Conservation (phyloP, 768 basidiomycete genomes). For the Polyporus arcularius region DNA sequence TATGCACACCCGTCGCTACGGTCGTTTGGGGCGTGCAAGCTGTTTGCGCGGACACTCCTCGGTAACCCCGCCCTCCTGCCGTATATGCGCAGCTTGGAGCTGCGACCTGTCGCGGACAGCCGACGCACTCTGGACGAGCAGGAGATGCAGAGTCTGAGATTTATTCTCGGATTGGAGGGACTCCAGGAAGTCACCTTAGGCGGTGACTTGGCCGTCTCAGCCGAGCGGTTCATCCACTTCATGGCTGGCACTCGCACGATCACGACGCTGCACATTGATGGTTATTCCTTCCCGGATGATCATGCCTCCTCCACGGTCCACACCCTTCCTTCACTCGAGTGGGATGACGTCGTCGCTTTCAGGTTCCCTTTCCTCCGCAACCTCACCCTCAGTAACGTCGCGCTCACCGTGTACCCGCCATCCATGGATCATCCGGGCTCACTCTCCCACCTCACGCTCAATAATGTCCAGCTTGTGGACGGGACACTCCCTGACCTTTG, state of each 20-base stretch:
- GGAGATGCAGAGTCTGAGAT: slow-evolving; percentile 41
- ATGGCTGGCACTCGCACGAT: slow-evolving; percentile 44
- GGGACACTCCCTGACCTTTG: slow-evolving; percentile 46
- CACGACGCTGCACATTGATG: slow-evolving; percentile 49
- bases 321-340: slow-evolving; percentile 45
- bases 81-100: slow-evolving; percentile 43
- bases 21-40: slow-evolving; percentile 42
- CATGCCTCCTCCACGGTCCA: slow-evolving; percentile 16
- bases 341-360: slow-evolving; percentile 53
- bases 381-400: slow-evolving; percentile 45
- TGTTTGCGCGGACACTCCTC: slow-evolving; percentile 44
- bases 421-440: slow-evolving; percentile 36
- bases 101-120: slow-evolving; percentile 35
- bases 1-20: slow-evolving; percentile 44
- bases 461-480: slow-evolving; percentile 43
- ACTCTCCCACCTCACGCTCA: slow-evolving; percentile 43
- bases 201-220: slow-evolving; percentile 46
- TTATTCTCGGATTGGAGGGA: slow-evolving; percentile 43
- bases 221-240: slow-evolving; percentile 49
- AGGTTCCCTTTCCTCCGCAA: slow-evolving; percentile 45
- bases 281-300: slow-evolving; percentile 32
- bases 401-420: slow-evolving; percentile 43
- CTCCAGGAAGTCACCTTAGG: slow-evolving; percentile 47
- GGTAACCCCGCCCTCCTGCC: slow-evolving; percentile 37
- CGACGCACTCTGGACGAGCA: slow-evolving; percentile 21